These are phyloP conservation scores for Bacterosira constricta DNA, from an alignment of 108 stramenopile species.

Conservation along the genomic window DNA sequence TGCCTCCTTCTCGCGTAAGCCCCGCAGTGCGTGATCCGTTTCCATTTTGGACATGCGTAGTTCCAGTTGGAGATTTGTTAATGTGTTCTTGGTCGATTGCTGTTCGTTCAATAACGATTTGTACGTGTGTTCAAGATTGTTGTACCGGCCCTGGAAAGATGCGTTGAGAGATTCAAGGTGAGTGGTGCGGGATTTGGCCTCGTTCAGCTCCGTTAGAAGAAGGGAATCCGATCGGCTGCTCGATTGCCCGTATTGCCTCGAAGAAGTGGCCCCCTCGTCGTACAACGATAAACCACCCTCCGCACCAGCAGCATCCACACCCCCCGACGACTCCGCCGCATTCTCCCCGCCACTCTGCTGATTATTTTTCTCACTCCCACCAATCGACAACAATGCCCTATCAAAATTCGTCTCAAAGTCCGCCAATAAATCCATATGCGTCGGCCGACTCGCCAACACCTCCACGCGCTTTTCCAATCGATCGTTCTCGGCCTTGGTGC, in stretches of 20 bases:
- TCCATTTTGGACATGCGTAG: conserved; percentile 86
- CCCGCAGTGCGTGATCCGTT: conserved; percentile 72
- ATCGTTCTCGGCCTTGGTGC: conserved; percentile 60
- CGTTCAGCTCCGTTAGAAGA: conserved; percentile 70
- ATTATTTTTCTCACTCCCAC: conserved; percentile 41
- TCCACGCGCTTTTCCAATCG: conserved; percentile 72
- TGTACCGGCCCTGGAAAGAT: conserved; percentile 58
- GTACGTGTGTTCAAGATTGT: conserved; percentile 60
- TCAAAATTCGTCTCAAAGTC: conserved; percentile 93
- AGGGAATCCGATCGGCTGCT: conserved; percentile 16
- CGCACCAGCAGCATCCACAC: no score
- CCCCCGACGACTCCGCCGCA: conserved; percentile 17
- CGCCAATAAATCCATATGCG: conserved; percentile 85
- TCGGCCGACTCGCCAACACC: conserved; percentile 74
- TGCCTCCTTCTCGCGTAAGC: conserved; percentile 70
- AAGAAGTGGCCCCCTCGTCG: not conserved
- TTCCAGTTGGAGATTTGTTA: conserved; percentile 72
- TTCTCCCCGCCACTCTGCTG: conserved; percentile 75
- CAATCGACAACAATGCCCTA: conserved; percentile 68
- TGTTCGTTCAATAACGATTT: conserved; percentile 45
- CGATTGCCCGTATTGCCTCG: not conserved
- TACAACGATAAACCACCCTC: no score
- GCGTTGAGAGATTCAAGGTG: conserved; percentile 76
- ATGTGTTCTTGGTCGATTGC: conserved; percentile 43
- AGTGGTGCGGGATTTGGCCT: conserved; percentile 67